Conservation (phyloP, 2,329 filamentous ascomycete species). For the Sporothrix inflata region DNA sequence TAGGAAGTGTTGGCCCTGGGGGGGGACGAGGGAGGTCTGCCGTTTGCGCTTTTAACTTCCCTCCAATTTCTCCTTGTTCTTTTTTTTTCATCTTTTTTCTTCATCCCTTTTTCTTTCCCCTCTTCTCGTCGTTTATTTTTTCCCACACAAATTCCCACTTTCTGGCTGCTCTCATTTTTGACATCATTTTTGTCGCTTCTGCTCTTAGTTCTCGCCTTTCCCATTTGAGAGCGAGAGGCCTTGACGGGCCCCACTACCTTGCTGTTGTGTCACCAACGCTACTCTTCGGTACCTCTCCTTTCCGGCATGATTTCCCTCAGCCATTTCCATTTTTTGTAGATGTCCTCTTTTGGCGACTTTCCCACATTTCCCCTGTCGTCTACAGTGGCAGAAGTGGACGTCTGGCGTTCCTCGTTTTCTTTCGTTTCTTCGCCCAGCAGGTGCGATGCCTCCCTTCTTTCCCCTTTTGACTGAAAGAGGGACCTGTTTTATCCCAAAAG, state of each 20-base stretch:
- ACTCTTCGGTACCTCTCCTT: background rate
- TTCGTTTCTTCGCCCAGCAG: no score
- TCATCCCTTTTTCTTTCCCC: background rate
- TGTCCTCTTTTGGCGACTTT: no score
- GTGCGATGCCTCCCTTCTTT: no score
- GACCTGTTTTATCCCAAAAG: no score
- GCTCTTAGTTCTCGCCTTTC: background rate
- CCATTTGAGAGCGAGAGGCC: background rate
- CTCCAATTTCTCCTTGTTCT: background rate
- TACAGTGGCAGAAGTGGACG: no score
- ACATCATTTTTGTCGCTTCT: background rate
- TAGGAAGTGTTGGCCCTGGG: background rate
- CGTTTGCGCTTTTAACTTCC: no score
- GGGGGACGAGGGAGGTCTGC: no score
- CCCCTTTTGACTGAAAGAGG: background rate
- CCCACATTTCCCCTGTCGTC: background rate
- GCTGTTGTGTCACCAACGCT: conserved; percentile 14
- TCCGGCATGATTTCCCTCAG: background rate
- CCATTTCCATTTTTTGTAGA: background rate
- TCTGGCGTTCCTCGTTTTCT: background rate
- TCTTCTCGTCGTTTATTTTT: background rate
- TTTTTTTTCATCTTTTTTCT: no score
- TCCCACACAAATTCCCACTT: background rate
- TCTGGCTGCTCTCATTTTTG: background rate
- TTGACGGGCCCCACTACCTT: background rate